Base-by-base conservation (phyloP, 1,139 yeast genomes). In the Lizanozyma gosingica region DNA sequence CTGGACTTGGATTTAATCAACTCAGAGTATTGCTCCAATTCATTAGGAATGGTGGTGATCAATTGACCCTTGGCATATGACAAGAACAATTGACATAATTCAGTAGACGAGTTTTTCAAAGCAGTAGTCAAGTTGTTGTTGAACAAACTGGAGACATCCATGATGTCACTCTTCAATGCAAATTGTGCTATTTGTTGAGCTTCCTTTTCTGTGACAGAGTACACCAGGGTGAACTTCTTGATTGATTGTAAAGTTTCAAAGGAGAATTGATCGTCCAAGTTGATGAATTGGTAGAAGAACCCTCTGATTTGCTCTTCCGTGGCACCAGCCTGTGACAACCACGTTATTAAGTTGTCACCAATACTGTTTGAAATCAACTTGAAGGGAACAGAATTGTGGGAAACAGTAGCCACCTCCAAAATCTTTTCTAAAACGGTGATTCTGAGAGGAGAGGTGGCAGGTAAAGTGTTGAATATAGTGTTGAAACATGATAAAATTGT, bases 391-490 rank as follows among this genome's bases (percentile, higher is more conserved):
- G 16, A 37, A n/a, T 15, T 17, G 15, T 59, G 54, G 17, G 68
- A 60, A 35, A 52, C 51, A 43, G 62, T 51, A 40, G 63, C 60
- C 36, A 67, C 57, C 34, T 51, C 44, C 47, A 71, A 62, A 41
- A 69, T 66, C 37, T 56, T 52, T 38, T 58, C 49, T 39, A 71
- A 52, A 36, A 69, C 56, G 45, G 48, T 51, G 34, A 64, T 48
- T 55, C 75, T 63, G 40, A 57, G 51, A 34, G 52, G 43, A 37
- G 72, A 64, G 16, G 57, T 46, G 39, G 51, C 59, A 32, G 72
- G 68, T 43, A 70, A 53, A 45, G 68, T 64, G 59, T 71, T 71
- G 65, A 71, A 71, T 39, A 67, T 56, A 36, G 67, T 66, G 51
- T 64, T 67, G 44, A 70, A 60, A 44, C 63, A 60, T 17, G 74